Base-by-base conservation (phyloP, 2,329 filamentous ascomycete species). In the Pseudocercospora eumusae region DNA sequence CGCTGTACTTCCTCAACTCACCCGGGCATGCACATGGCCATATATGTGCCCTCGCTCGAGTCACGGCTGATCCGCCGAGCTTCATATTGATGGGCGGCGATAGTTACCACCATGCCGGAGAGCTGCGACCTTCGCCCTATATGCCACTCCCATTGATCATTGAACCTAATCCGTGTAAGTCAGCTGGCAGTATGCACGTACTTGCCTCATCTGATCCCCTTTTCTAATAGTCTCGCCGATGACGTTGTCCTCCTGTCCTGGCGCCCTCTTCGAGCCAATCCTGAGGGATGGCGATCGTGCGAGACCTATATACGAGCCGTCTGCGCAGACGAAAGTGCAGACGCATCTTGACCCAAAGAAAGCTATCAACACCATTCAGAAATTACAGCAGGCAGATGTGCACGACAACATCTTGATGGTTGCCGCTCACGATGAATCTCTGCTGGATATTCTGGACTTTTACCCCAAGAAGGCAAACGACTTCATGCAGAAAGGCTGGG, bases 1-100 rank as follows among this genome's bases (percentile, higher is more conserved):
- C 75, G 20, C 82, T 86, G 64, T 85, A 83, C 68, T 75, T 86
- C 4, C 74, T 86, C 27, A 74, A 82, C 65, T 76, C 78, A 2
- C 82, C 82, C 0, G 84, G 84, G 1, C 82, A 85, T 67, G 76
- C 80, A 0, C 70, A 80, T 3, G 81, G 80, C 1, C 82, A 84
- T 66, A 71, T 83, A 20, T 78, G 76, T 60, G 82, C 73, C 3
- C 73, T 85, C 0, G 82, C 80, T 0, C 74, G 82, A 4, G 79
- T 77, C 0, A 71, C 70, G n/a, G 64, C 67, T 7, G 59, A 66
- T 15, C 67, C 68, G 4, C 68, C 74, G 7, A 75, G 75, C 0
- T 84, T 83, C 67, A 77, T 83, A 40, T 73, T 83, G 59, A 77
- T 83, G 70, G 81, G 79, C 13, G 81, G 79, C n/a, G 81, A 83